Percentiles rank a stretch among this genome's conserved stretches.
phyloP scores from a whole-genome alignment of 108 stramenopile species.

The Cyclotella choctawhatcheeana region DNA sequence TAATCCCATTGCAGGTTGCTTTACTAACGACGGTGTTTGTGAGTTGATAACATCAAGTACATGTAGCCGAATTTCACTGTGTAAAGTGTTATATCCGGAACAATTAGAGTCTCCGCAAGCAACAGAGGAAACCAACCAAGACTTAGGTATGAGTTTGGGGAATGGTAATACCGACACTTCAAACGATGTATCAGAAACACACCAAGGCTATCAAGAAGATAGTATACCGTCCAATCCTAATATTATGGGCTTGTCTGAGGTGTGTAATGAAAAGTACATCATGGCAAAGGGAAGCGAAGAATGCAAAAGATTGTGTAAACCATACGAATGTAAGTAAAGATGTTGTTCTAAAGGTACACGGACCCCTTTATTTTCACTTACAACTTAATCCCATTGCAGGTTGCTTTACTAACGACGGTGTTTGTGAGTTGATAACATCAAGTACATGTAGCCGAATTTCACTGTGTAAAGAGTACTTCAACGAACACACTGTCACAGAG shows the following conservation, averaged over 20 bases:
- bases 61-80: not conserved
- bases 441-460: not conserved
- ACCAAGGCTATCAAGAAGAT: not conserved
- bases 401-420: not conserved
- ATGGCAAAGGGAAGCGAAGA: not conserved
- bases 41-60: not conserved
- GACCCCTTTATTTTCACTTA: not conserved
- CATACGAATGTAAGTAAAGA: conserved; percentile 9
- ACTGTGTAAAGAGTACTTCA: conserved; percentile 3
- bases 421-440: not conserved
- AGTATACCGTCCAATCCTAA: not conserved
- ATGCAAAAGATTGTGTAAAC: not conserved
- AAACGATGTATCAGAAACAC: conserved; percentile 7
- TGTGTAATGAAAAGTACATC: conserved; percentile 8
- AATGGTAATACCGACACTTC: too few species aligned
- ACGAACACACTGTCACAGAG: not conserved
- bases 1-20: conserved; percentile 18
- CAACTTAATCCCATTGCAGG: too few species aligned
- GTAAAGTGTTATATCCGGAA: too few species aligned
- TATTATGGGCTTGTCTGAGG: not conserved
- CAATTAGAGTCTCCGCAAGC: too few species aligned
- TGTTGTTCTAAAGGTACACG: not conserved
- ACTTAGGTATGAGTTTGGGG: too few species aligned
- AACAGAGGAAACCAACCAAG: too few species aligned
- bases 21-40: not conserved